A percentile compares a stretch with the other conserved stretches of the same genome.
These are phyloP conservation scores for Pythium brachiatum DNA, from an alignment of 352 stramenopile genomes.

Conservation along the genomic window DNA sequence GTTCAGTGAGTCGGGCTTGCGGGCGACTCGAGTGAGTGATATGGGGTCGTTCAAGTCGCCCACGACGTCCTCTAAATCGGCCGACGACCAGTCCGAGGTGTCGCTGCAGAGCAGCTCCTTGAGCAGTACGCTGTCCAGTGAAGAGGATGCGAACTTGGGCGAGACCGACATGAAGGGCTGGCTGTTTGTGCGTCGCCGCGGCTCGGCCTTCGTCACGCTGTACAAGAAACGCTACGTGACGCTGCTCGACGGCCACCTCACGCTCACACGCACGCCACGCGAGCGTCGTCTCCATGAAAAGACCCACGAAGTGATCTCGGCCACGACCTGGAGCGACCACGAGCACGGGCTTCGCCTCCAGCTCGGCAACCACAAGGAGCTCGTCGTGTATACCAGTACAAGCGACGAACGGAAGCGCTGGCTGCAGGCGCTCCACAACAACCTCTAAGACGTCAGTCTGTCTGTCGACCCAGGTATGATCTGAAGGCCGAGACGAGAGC, in stretches of 20 bases:
- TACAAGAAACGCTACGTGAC: constrained; percentile 63
- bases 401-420: constrained; percentile 46
- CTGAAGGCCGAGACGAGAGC: no score
- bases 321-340: constrained; percentile 38
- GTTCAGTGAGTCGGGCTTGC: constrained; percentile 29
- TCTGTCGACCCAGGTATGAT: not conserved
- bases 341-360: constrained; percentile 46
- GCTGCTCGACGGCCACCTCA: constrained; percentile 44
- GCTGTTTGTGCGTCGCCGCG: constrained; percentile 35
- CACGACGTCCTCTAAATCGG: not conserved
- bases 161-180: constrained; percentile 44
- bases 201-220: constrained; percentile 24
- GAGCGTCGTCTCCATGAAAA: constrained; percentile 37
- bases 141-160: constrained; percentile 28
- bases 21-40: constrained; percentile 45
- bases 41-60: constrained; percentile 6
- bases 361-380: constrained; percentile 51
- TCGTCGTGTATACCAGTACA: constrained; percentile 45
- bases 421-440: constrained; percentile 50
- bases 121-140: constrained; percentile 45
- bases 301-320: constrained; percentile 46
- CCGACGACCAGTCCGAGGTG: constrained; percentile 17
- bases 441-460: constrained; percentile 7
- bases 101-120: constrained; percentile 24
- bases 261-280: constrained; percentile 32